These are phyloP conservation scores for Celoporthe dispersa DNA, from an alignment of 2,329 filamentous ascomycete genomes.

Conservation along the genomic window DNA sequence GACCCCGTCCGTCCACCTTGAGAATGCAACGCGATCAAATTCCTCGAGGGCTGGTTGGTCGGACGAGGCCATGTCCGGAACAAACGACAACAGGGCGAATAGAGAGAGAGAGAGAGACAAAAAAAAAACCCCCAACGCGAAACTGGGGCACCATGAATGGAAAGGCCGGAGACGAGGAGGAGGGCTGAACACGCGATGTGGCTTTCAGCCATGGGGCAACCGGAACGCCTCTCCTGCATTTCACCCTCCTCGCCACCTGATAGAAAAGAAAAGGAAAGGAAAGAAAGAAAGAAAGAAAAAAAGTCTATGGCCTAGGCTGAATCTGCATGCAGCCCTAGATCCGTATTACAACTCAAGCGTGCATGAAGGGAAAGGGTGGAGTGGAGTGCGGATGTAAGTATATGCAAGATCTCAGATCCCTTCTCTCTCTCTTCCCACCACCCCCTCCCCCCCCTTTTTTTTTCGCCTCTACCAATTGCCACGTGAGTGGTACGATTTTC, in stretches of 20 bases:
- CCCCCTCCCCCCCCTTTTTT: background rate
- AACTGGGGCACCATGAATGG: background rate
- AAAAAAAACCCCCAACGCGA: slow-evolving; percentile 1
- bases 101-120: background rate
- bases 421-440: background rate
- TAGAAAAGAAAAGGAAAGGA: background rate
- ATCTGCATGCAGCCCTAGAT: background rate
- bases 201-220: slow-evolving; percentile 28
- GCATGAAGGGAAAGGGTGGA: background rate
- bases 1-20: background rate
- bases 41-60: background rate
- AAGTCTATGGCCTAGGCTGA: background rate
- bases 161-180: slow-evolving; percentile 13
- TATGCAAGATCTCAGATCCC: slow-evolving; percentile 1
- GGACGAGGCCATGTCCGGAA: background rate
- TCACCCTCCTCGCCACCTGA: slow-evolving; percentile 4
- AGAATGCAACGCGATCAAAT: background rate
- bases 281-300: background rate
- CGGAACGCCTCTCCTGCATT: slow-evolving; percentile 16
- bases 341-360: background rate
- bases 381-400: background rate
- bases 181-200: slow-evolving; percentile 31
- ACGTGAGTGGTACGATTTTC: slow-evolving; percentile 5
- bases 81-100: background rate
- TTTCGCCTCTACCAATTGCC: background rate